These are phyloP conservation scores for Aspergillus brasiliensis DNA, from an alignment of 2,329 filamentous ascomycete species.

Conservation along the genomic window DNA sequence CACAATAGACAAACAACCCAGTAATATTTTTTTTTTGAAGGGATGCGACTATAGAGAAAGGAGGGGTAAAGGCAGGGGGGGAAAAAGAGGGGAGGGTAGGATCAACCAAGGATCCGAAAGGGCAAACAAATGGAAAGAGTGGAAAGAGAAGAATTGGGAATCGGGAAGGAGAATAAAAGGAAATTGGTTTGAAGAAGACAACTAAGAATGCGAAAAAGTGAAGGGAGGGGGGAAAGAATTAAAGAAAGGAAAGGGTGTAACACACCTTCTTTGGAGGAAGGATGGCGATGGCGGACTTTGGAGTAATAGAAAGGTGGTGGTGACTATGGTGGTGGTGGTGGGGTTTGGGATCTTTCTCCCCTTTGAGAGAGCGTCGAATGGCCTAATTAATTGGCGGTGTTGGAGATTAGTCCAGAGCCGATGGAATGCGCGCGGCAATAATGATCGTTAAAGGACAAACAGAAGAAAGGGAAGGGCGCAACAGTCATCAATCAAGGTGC, in stretches of 20 bases:
- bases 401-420: not conserved
- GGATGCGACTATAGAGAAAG: constrained; percentile 1
- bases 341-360: constrained; percentile 71
- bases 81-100: not conserved
- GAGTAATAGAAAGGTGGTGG: constrained; percentile 70
- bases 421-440: not conserved
- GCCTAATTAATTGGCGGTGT: constrained; percentile 53
- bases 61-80: constrained; percentile 1
- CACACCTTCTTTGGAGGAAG: constrained; percentile 88
- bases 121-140: constrained; percentile 4
- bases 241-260: constrained; percentile 29
- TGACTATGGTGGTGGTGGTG: constrained; percentile 25
- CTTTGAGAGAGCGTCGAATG: constrained; percentile 85
- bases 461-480: not conserved
- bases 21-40: not conserved
- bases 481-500: not conserved
- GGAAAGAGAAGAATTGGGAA: constrained; percentile 5
- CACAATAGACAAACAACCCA: not conserved
- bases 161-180: constrained; percentile 12
- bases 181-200: constrained; percentile 1
- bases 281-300: constrained; percentile 85
- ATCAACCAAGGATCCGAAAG: constrained; percentile 1
- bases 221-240: constrained; percentile 5
- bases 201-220: constrained; percentile 8
- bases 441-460: too few species aligned